phyloP scores from a whole-genome alignment of 2,329 filamentous ascomycete genomes.

The Magnaporthiopsis incrustans region DNA sequence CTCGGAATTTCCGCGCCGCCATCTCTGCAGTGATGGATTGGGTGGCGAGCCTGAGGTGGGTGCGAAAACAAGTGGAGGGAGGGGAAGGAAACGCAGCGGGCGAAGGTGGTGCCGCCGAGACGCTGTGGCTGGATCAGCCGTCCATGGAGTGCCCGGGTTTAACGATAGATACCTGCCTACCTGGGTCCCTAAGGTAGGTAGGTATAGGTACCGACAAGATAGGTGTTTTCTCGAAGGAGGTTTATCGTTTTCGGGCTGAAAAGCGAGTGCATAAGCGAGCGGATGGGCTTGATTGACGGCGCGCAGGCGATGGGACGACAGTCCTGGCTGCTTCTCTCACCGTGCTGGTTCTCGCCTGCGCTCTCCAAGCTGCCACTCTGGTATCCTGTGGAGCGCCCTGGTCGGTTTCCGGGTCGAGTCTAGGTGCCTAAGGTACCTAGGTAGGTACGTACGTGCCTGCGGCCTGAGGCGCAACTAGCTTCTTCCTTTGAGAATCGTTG shows the following conservation, averaged over 20 bases:
- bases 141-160: too few relatives aligned
- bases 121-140: too few relatives aligned
- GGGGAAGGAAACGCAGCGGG: not conserved
- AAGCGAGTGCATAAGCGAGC: not conserved
- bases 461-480: not conserved
- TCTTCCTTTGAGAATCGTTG: not conserved
- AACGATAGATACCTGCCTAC: too few relatives aligned
- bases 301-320: not conserved
- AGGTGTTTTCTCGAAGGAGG: not conserved
- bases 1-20: constrained; percentile 37
- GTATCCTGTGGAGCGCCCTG: not conserved
- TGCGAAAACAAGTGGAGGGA: not conserved
- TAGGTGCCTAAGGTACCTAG: too few relatives aligned
- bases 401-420: not conserved
- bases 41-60: not conserved
- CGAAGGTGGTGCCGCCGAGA: not conserved
- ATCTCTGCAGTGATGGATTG: not conserved
- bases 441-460: too few relatives aligned
- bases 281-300: not conserved
- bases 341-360: not conserved
- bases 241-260: not conserved
- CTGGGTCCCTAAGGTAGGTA: too few relatives aligned
- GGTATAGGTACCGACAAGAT: not conserved
- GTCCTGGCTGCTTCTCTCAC: not conserved
- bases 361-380: not conserved